phyloP scores from a whole-genome alignment of 2,329 filamentous ascomycete genomes.

The Colletotrichum salicis region DNA sequence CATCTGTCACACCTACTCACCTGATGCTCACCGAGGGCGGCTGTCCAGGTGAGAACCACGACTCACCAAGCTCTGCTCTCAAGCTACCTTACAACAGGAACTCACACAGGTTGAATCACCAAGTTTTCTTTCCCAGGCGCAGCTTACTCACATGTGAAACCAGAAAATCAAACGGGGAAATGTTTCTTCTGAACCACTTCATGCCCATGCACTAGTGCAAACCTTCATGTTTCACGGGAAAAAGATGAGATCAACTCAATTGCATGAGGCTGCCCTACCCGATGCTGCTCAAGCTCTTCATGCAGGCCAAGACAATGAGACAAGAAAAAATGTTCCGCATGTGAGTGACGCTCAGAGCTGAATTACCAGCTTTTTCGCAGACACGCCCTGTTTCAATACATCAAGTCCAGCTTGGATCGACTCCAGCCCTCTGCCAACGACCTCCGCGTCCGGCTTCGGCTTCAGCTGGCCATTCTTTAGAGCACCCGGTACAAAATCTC shows the following conservation, averaged over 20 bases:
- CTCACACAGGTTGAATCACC: neutral
- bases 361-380: neutral
- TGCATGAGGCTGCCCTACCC: neutral
- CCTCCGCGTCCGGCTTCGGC: neutral
- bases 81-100: neutral
- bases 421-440: conserved; percentile 9
- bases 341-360: neutral
- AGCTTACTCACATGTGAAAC: neutral
- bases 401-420: conserved; percentile 5
- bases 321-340: neutral
- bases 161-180: neutral
- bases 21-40: neutral
- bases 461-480: conserved; percentile 6
- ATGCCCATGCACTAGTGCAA: neutral
- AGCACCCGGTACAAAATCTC: neutral
- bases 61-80: too few species aligned
- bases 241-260: conserved; percentile 17
- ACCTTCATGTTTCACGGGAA: neutral
- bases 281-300: neutral
- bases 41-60: neutral
- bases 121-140: neutral
- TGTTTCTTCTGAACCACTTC: neutral
- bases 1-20: neutral
- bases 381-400: conserved; percentile 3
- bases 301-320: neutral